A percentile compares a stretch with the other conserved stretches of the same genome.
phyloP scores from a whole-genome alignment of 2,329 filamentous ascomycete species.

The Coleophoma cylindrospora region DNA sequence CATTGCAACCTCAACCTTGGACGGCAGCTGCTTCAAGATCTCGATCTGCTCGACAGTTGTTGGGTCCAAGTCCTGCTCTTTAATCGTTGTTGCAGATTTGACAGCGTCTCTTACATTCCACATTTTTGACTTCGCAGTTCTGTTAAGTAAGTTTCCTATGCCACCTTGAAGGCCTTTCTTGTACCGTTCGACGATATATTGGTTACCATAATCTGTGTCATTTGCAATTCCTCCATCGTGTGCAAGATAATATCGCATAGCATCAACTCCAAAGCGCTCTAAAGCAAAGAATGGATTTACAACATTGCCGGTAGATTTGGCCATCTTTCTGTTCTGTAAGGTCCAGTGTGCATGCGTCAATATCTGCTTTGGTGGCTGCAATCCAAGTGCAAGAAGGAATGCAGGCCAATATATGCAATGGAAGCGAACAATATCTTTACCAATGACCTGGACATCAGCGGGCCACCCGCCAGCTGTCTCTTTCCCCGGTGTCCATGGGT shows the following conservation, averaged over 20 bases:
- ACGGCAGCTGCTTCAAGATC: conserved; percentile 34
- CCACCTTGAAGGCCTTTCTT: conserved; percentile 72
- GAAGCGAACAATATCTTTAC: conserved; percentile 95
- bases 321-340: conserved; percentile 88
- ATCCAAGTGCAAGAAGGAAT: conserved; percentile 80
- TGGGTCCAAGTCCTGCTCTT: neutral
- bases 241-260: conserved; percentile 84
- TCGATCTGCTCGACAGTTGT: conserved; percentile 29
- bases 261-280: conserved; percentile 81
- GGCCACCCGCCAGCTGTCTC: conserved; percentile 72
- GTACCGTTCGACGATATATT: conserved; percentile 68
- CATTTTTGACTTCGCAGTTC: conserved; percentile 61
- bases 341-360: conserved; percentile 96
- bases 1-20: conserved; percentile 51
- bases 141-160: conserved; percentile 74
- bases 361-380: conserved; percentile 74
- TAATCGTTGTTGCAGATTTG: conserved; percentile 14
- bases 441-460: conserved; percentile 85
- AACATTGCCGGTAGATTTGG: conserved; percentile 90
- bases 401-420: conserved; percentile 99
- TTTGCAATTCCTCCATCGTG: conserved; percentile 70
- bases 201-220: conserved; percentile 84
- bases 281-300: conserved; percentile 92
- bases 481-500: conserved; percentile 68
- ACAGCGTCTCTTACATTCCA: conserved; percentile 61